A percentile compares a stretch with the other conserved stretches of the same genome.
Conservation (phyloP, 2,329 filamentous ascomycete species). For the Colletotrichum sp. region DNA sequence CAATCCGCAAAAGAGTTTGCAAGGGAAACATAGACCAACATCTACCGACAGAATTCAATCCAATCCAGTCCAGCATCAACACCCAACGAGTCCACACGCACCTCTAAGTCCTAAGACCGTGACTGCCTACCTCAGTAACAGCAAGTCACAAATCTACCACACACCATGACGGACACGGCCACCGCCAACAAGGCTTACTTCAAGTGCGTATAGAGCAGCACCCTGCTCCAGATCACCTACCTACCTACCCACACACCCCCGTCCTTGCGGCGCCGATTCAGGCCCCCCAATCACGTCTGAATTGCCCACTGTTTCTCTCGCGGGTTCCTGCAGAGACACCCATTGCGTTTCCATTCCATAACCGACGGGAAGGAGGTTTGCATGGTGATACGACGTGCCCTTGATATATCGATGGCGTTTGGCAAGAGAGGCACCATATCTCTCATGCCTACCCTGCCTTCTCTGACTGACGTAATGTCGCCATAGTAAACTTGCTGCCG, state of each 20-base stretch:
- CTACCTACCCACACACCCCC: not conserved
- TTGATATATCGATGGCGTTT: not conserved
- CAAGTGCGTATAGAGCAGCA: slow-evolving; percentile 9
- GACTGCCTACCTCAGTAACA: not conserved
- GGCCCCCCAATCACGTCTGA: not conserved
- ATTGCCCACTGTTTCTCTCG: not conserved
- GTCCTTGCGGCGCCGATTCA: not conserved
- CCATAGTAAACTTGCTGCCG: slow-evolving; percentile 54
- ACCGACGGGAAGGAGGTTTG: not conserved
- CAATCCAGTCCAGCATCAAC: not conserved
- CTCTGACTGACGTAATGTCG: not conserved
- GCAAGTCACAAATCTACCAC: not conserved
- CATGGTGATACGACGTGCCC: not conserved
- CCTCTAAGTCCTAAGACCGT: not conserved
- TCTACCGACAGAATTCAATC: not conserved
- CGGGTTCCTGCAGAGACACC: slow-evolving; percentile 18
- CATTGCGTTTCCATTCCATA: not conserved
- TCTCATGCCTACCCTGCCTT: not conserved
- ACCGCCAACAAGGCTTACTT: slow-evolving; percentile 24
- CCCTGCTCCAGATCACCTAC: not conserved
- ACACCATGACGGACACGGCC: slow-evolving; percentile 13
- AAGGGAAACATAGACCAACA: not conserved
- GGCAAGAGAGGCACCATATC: not conserved
- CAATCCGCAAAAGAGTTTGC: slow-evolving; percentile 20
- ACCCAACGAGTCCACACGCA: not conserved